Evolutionary conservation across 345 rosid species (phyloP).

Genomic region (Nephelium lappaceum): DNA sequence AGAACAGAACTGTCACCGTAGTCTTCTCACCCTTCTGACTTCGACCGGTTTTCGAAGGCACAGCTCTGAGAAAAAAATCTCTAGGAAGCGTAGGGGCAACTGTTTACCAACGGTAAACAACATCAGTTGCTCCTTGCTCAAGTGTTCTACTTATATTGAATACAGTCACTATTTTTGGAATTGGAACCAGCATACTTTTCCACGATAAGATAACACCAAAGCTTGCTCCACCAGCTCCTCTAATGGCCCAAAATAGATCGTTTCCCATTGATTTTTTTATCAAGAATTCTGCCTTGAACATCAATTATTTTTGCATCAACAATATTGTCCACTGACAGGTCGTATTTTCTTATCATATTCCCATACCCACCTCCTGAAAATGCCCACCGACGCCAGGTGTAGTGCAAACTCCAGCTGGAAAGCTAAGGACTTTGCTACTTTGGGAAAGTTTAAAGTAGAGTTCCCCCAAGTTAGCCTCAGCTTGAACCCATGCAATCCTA

Average conservation of each 20-base stretch:
- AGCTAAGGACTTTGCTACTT: conserved; percentile 50
- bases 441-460: conserved; percentile 51
- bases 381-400: conserved; percentile 79
- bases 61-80: conserved; percentile 43
- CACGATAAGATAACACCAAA: conserved; percentile 61
- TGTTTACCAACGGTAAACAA: conserved; percentile 51
- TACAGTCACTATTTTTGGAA: conserved; percentile 58
- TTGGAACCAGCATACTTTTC: conserved; percentile 53
- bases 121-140: conserved; percentile 49
- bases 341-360: conserved; percentile 63
- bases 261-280: conserved; percentile 69
- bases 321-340: conserved; percentile 55
- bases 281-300: conserved; percentile 54
- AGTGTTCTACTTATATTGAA: conserved; percentile 41
- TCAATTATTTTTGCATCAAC: conserved; percentile 62
- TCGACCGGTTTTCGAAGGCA: not conserved
- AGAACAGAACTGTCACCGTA: conserved; percentile 26
- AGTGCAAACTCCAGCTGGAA: conserved; percentile 71
- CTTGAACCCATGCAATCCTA: conserved; percentile 64
- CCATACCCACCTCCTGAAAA: conserved; percentile 75
- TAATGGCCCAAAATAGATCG: conserved; percentile 74
- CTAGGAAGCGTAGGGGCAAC: conserved; percentile 42
- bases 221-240: conserved; percentile 76
- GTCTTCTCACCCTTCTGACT: conserved; percentile 4
- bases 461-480: conserved; percentile 76